Base-by-base conservation (phyloP, 192 early-diverging fungal species). In the Coemansia sp. region DNA sequence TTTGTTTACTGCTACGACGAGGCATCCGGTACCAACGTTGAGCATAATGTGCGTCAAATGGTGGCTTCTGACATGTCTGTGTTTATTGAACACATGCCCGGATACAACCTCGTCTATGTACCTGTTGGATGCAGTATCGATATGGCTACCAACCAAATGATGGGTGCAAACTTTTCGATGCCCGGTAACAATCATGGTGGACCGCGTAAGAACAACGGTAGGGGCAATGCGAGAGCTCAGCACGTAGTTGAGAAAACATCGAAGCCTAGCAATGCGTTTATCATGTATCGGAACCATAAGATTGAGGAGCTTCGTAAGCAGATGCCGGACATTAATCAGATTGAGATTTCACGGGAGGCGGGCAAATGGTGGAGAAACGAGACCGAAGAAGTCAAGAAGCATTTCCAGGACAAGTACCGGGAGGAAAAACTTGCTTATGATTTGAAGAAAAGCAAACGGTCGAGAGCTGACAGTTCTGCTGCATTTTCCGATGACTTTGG, bases 211-310 rank as follows among this genome's bases (percentile, higher is more conserved):
- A 12, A 0, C 45, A 48, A 48, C 14, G 45, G 45, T 12, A 48
- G 14, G 17, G 45, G 45, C 45, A 48, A 48, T 36, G 66, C 18
- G 39, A 36, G 1, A 7, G 17, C 15, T 6, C 39, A 28, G 28
- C 51, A 12, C 48, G 57, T 57, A 20, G 59, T 17, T 57, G 60
- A 56, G 18, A 48, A 33, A 62, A 65, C 45, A 54, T 45, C 57
- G 45, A 76, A 80, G 60, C 78, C 83, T 2, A 65, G 68, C 62
- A 85, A 85, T 41, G 57, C 75, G 6, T 85, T 85, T 52, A 81
- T 85, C 64, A 66, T 80, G 70, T 85, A 85, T 68, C 83, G 83
- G 56, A 74, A 78, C 61, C 74, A 75, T 64, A 77, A 78, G 73
- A 70, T 74, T 43, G 67, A 66, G 45, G 73, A 74, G 65, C 70